Percentiles rank a stretch among this genome's conserved stretches.
Conservation (phyloP, 176 grass and related monocot species). For the Rhynchospora pubera region DNA sequence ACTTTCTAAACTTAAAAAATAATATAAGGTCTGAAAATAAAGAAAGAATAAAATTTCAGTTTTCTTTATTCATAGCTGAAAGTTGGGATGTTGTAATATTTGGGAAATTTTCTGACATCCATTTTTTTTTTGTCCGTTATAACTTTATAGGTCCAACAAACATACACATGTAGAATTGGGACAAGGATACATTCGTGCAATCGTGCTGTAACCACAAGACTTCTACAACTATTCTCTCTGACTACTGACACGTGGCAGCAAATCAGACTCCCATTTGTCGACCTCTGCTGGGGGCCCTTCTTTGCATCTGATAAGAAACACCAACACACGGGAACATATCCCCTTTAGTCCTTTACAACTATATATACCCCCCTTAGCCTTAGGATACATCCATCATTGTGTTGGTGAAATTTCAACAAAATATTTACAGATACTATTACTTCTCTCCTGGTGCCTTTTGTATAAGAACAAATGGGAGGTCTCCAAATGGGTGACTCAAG, state of each 20-base stretch:
- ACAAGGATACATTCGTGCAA: neutral
- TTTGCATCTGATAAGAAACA: neutral
- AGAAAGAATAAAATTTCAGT: neutral
- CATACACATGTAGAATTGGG: neutral
- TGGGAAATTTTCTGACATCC: neutral
- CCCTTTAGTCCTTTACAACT: neutral
- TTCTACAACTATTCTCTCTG: neutral
- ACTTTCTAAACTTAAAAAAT: neutral
- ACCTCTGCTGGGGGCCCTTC: neutral
- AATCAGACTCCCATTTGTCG: neutral
- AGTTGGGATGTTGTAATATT: neutral
- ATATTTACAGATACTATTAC: neutral
- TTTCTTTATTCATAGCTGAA: neutral
- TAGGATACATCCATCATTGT: neutral
- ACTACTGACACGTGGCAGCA: neutral
- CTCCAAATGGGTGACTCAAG: slow-evolving; percentile 48
- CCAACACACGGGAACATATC: slow-evolving; percentile 4
- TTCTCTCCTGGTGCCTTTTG: neutral
- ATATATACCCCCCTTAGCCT: neutral
- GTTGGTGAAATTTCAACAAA: neutral
- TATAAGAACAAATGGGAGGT: slow-evolving; percentile 49
- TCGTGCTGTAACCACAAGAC: neutral
- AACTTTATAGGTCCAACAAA: neutral
- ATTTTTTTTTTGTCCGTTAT: neutral
- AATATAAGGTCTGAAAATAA: neutral